Base-by-base conservation (phyloP, 306 rosid species). In the Glycyrrhiza uralensis region DNA sequence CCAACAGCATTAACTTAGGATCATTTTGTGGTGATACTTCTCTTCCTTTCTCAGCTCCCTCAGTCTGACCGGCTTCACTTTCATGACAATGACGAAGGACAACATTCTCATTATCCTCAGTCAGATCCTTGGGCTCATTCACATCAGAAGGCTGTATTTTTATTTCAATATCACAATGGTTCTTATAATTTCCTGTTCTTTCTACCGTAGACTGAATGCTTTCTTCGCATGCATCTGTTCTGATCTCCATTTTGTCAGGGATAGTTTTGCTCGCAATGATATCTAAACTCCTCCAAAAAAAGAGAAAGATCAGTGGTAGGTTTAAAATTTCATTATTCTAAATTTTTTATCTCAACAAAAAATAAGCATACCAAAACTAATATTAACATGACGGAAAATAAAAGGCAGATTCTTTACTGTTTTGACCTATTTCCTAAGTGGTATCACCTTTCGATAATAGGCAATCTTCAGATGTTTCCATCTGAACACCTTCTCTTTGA, bases 11-110 rank as follows among this genome's bases (percentile, higher is more conserved):
- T 50, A 39, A 38, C 54, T 82, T 70, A 20, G 79, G 76, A 74
- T 60, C 83, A 42, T 79, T 69, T 29, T 58, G 56, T 66, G 56
- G 78, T 32, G 80, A 35, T 44, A 69, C 39, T 51, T 76, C 75
- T 82, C 44, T 80, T 77, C 76, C 84, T 66, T 71, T 86, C 71
- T 42, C 76, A 22, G 83, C 58, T 76, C 66, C 54, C 67, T 49
- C 66, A 42, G 46, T 66, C 49, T 42, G 65, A 54, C 15, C 74
- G 47, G 64, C 62, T 75, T 75, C 82, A 49, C 28, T 65, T 72
- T 69, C 39, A 23, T 42, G 71, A 68, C 41, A 56, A 61, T 66
- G 75, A 56, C 69, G 62, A 77, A 36, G 64, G 57, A 51, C 57
- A 47, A 45, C 42, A 57, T 77, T 83, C 73, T 52, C 75, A 30